phyloP scores from a whole-genome alignment of 2,329 filamentous ascomycete genomes.

The Lasiodiplodia sp. region DNA sequence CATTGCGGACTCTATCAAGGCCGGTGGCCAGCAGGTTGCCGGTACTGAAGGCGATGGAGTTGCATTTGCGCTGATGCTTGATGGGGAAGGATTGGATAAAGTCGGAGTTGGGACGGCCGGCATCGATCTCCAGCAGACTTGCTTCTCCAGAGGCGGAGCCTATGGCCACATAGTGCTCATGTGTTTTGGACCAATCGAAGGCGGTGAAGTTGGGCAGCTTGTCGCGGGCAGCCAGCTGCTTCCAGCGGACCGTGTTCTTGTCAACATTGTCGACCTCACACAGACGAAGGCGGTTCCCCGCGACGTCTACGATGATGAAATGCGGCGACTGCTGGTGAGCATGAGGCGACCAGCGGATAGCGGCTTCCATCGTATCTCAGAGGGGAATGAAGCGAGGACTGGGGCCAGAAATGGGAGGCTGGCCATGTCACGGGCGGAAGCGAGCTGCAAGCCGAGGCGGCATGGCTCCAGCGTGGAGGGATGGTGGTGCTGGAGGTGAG shows the following conservation, averaged over 20 bases:
- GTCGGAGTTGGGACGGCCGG: slow-evolving; percentile 56
- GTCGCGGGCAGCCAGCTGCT: slow-evolving; percentile 60
- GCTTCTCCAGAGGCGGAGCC: slow-evolving; percentile 79
- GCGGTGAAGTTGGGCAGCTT: slow-evolving; percentile 68
- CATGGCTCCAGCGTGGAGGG: not conserved
- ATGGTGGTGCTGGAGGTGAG: not conserved
- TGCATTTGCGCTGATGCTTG: slow-evolving; percentile 78
- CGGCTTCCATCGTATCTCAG: slow-evolving; percentile 60
- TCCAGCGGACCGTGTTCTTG: slow-evolving; percentile 56
- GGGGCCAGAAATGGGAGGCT: slow-evolving; percentile 1
- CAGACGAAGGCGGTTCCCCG: slow-evolving; percentile 64
- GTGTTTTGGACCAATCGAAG: slow-evolving; percentile 69
- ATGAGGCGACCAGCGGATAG: slow-evolving; percentile 69
- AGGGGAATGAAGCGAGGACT: not conserved
- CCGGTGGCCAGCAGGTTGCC: slow-evolving; percentile 77
- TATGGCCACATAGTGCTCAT: slow-evolving; percentile 74
- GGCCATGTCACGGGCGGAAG: slow-evolving; percentile 23
- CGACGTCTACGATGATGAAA: slow-evolving; percentile 69
- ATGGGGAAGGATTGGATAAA: slow-evolving; percentile 71
- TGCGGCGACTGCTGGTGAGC: slow-evolving; percentile 60
- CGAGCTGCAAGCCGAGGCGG: slow-evolving; percentile 9
- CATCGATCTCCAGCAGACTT: slow-evolving; percentile 75
- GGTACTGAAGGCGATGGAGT: slow-evolving; percentile 81
- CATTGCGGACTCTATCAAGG: slow-evolving; percentile 80
- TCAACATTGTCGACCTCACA: slow-evolving; percentile 56